phyloP scores from a whole-genome alignment of 1,284 basidiomycete species.

The Irpex rosettiformis region DNA sequence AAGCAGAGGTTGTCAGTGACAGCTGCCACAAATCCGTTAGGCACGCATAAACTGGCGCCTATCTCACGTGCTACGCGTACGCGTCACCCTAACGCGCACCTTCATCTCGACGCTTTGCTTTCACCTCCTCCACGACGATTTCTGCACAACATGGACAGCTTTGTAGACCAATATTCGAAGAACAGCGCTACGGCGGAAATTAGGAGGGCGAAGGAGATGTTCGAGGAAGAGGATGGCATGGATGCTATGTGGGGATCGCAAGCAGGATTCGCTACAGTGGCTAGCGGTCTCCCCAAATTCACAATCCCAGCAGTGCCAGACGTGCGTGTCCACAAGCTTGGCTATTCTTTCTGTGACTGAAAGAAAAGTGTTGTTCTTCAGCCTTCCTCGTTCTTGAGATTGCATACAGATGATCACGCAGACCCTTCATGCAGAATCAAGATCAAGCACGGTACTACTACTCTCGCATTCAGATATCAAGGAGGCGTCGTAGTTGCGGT shows the following conservation, averaged over 20 bases:
- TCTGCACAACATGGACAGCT: slow-evolving; percentile 65
- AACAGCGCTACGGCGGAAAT: slow-evolving; percentile 48
- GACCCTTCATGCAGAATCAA: slow-evolving; percentile 96
- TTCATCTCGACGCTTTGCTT: background rate
- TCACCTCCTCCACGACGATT: slow-evolving; percentile 19
- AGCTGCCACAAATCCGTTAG: background rate
- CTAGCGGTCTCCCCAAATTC: slow-evolving; percentile 69
- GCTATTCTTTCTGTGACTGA: slow-evolving; percentile 5
- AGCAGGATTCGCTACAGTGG: slow-evolving; percentile 74
- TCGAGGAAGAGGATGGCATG: slow-evolving; percentile 63
- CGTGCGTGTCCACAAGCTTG: slow-evolving; percentile 44
- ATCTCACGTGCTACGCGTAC: slow-evolving; percentile 21
- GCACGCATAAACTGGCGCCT: background rate
- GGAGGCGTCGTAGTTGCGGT: slow-evolving; percentile 98
- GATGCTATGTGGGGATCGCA: slow-evolving; percentile 77
- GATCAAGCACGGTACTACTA: slow-evolving; percentile 98
- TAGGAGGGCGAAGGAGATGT: slow-evolving; percentile 44
- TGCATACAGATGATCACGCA: slow-evolving; percentile 91
- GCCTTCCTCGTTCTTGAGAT: slow-evolving; percentile 86
- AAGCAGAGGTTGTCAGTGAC: background rate
- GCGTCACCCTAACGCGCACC: slow-evolving; percentile 45
- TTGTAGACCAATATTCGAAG: slow-evolving; percentile 65
- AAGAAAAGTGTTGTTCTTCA: slow-evolving; percentile 30
- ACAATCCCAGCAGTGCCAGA: slow-evolving; percentile 68
- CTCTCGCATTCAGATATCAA: slow-evolving; percentile 94